phyloP scores from a whole-genome alignment of 2,329 filamentous ascomycete species.

The Neocucurbitaria cava region DNA sequence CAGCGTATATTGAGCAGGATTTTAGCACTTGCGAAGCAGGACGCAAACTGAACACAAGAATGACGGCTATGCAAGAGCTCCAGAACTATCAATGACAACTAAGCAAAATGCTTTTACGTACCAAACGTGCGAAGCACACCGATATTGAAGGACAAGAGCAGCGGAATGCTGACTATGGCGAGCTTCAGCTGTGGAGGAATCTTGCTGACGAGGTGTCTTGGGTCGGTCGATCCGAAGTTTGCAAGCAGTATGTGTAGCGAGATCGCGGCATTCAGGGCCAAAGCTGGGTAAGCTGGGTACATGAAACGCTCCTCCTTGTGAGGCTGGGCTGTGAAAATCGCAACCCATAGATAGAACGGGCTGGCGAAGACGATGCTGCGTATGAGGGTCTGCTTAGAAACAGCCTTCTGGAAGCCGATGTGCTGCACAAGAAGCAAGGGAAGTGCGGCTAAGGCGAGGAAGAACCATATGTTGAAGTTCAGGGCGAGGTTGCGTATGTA shows the following conservation, averaged over 20 bases:
- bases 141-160: conserved; percentile 70
- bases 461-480: conserved; percentile 96
- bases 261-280: conserved; percentile 87
- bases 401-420: conserved; percentile 64
- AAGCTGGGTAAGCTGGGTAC: conserved; percentile 93
- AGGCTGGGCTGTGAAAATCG: conserved; percentile 87
- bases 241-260: conserved; percentile 80
- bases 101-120: conserved; percentile 1
- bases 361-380: conserved; percentile 78
- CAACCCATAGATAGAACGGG: conserved; percentile 94
- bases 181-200: conserved; percentile 81
- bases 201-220: conserved; percentile 70
- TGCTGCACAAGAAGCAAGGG: conserved; percentile 81
- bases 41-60: not conserved
- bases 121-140: conserved; percentile 74
- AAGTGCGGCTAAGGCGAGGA: conserved; percentile 75
- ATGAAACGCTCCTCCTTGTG: conserved; percentile 99
- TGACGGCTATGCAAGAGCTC: not conserved
- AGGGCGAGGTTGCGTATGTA: conserved; percentile 89
- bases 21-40: not conserved
- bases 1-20: not conserved
- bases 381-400: conserved; percentile 72
- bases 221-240: conserved; percentile 74
- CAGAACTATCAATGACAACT: not conserved
- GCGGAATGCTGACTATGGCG: conserved; percentile 61